Conservation (phyloP, 1,284 basidiomycete species). For the Naganishia sp. region DNA sequence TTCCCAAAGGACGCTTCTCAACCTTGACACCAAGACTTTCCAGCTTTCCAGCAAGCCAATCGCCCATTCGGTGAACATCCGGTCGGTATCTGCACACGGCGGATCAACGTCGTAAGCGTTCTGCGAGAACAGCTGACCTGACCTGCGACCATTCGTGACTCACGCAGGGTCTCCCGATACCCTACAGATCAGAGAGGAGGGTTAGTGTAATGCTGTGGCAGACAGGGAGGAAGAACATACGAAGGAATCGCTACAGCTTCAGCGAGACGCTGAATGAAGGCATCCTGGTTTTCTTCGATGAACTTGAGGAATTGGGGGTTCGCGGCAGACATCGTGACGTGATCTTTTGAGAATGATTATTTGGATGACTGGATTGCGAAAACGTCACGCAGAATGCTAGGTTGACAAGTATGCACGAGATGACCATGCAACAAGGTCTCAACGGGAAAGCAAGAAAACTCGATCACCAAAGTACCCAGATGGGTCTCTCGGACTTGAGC, state of each 20-base stretch:
- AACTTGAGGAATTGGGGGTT: conserved; percentile 57
- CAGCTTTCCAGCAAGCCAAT: conserved; percentile 74
- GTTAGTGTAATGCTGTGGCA: neutral
- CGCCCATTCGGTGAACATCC: conserved; percentile 79
- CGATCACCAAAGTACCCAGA: conserved; percentile 13
- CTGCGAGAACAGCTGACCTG: neutral
- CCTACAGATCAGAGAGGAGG: conserved; percentile 33
- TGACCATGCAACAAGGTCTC: neutral
- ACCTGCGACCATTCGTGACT: conserved; percentile 27
- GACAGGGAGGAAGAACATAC: conserved; percentile 55
- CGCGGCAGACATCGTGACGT: conserved; percentile 14
- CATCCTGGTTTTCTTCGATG: conserved; percentile 69
- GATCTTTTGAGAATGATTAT: neutral
- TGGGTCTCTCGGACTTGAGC: conserved; percentile 20
- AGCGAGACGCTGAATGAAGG: conserved; percentile 74
- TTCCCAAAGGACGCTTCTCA: conserved; percentile 72
- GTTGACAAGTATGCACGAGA: conserved; percentile 1
- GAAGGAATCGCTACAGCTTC: conserved; percentile 88
- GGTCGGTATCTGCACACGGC: conserved; percentile 59
- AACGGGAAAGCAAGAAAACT: conserved; percentile 13
- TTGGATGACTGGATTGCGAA: neutral
- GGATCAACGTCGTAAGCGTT: neutral
- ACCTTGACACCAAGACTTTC: conserved; percentile 73
- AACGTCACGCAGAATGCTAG: neutral
- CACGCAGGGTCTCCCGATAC: conserved; percentile 55